Evolutionary conservation across 192 early-diverging fungal genomes (phyloP).

Genomic region (Ramicandelaber brevisporus): DNA sequence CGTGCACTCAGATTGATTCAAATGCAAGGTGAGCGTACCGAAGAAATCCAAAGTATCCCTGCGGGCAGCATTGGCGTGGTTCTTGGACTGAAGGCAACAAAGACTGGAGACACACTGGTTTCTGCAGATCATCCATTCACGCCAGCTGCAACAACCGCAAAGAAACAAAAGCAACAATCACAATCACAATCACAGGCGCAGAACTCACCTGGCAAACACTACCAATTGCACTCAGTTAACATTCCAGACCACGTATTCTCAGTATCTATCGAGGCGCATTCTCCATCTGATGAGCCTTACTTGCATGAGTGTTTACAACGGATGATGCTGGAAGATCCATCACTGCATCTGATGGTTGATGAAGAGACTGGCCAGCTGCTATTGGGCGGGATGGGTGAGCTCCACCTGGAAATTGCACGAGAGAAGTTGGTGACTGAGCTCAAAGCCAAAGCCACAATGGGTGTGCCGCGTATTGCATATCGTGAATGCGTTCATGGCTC

Average conservation of each 20-base stretch:
- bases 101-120: constrained; percentile 67
- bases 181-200: not conserved
- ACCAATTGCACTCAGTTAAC: constrained; percentile 44
- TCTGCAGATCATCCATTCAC: constrained; percentile 21
- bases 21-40: constrained; percentile 75
- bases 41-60: constrained; percentile 44
- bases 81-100: constrained; percentile 53
- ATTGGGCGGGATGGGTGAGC: constrained; percentile 80
- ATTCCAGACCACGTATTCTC: constrained; percentile 79
- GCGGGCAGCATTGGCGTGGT: constrained; percentile 72
- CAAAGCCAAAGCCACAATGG: constrained; percentile 53
- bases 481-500: constrained; percentile 36
- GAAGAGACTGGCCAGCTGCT: constrained; percentile 72
- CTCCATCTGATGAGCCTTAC: constrained; percentile 45
- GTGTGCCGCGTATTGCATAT: constrained; percentile 64
- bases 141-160: constrained; percentile 1
- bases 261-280: constrained; percentile 42
- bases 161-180: not conserved
- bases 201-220: constrained; percentile 7
- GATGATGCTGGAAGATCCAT: constrained; percentile 69
- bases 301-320: constrained; percentile 44
- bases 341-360: constrained; percentile 38
- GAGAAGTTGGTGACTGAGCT: constrained; percentile 61
- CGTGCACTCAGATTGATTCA: constrained; percentile 58
- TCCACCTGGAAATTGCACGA: constrained; percentile 75